A percentile compares a stretch with the other conserved stretches of the same genome.
Evolutionary conservation across 495 filamentous ascomycete species (phyloP).

Genomic region (Terfezia boudieri): DNA sequence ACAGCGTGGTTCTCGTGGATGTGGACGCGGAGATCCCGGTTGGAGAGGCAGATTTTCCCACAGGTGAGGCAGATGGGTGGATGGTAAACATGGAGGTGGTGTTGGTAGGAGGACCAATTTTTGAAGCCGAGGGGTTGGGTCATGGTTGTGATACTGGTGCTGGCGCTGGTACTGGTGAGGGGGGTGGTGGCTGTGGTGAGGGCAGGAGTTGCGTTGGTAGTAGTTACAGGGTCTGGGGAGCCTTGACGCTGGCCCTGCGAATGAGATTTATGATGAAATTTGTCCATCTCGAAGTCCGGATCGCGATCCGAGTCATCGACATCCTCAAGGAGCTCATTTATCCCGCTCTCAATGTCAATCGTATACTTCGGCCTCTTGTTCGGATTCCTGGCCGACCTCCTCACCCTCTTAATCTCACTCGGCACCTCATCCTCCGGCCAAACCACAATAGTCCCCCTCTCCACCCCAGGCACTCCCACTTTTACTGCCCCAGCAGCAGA

Average conservation of each 20-base stretch:
- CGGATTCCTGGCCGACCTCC: neutral
- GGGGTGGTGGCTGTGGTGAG: neutral
- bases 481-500: neutral
- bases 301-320: neutral
- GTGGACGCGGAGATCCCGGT: conserved; percentile 41
- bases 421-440: neutral
- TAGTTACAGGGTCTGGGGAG: neutral
- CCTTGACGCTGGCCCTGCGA: too few relatives aligned
- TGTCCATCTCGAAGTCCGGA: too few relatives aligned
- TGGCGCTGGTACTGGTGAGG: neutral
- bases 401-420: neutral
- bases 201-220: neutral
- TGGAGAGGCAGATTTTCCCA: conserved; percentile 34
- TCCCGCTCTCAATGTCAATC: neutral
- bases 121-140: conserved; percentile 34
- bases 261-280: too few relatives aligned
- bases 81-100: conserved; percentile 48
- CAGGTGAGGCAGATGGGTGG: conserved; percentile 56
- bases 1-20: conserved; percentile 45
- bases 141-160: neutral
- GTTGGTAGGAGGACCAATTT: conserved; percentile 44
- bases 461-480: neutral
- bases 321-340: neutral
- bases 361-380: neutral
- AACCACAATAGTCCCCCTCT: neutral